Percentiles rank a stretch among this genome's conserved stretches.
Evolutionary conservation across 768 basidiomycete genomes (phyloP).

Genomic region (Pleurotus giganteus): DNA sequence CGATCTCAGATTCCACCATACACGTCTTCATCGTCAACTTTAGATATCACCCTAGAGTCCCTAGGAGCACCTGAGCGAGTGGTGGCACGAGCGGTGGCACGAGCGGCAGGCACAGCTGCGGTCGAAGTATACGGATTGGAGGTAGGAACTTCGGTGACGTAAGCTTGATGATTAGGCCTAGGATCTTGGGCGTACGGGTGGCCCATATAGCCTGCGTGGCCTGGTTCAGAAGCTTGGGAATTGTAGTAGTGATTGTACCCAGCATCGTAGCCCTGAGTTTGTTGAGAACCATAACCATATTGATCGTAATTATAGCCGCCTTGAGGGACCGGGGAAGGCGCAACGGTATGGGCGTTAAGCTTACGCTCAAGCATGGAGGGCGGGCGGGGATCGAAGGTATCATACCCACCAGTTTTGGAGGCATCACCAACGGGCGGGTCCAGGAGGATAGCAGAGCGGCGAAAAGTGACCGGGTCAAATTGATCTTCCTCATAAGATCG

Average conservation of each 20-base stretch:
- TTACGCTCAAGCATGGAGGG: slow-evolving; percentile 63
- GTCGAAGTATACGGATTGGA: background rate
- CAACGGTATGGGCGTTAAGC: slow-evolving; percentile 18
- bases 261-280: background rate
- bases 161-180: background rate
- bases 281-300: background rate
- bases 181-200: slow-evolving; percentile 6
- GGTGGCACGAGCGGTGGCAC: slow-evolving; percentile 5
- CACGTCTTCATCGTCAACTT: slow-evolving; percentile 6
- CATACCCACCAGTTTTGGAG: background rate
- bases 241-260: slow-evolving; percentile 1
- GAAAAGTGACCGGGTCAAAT: slow-evolving; percentile 60
- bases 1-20: slow-evolving; percentile 7
- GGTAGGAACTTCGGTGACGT: background rate
- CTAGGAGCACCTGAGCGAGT: slow-evolving; percentile 4
- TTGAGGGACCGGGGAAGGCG: slow-evolving; percentile 2
- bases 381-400: slow-evolving; percentile 48
- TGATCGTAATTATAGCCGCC: slow-evolving; percentile 3
- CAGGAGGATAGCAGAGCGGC: slow-evolving; percentile 60
- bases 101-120: slow-evolving; percentile 4
- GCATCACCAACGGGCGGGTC: slow-evolving; percentile 44
- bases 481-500: slow-evolving; percentile 32
- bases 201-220: background rate
- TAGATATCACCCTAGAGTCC: slow-evolving; percentile 7
- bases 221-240: background rate